Percentiles rank a stretch among this genome's conserved stretches.
These are phyloP conservation scores for Berberis thunbergii DNA, from an alignment of 164 flowering plant genomes.

Conservation along the genomic window DNA sequence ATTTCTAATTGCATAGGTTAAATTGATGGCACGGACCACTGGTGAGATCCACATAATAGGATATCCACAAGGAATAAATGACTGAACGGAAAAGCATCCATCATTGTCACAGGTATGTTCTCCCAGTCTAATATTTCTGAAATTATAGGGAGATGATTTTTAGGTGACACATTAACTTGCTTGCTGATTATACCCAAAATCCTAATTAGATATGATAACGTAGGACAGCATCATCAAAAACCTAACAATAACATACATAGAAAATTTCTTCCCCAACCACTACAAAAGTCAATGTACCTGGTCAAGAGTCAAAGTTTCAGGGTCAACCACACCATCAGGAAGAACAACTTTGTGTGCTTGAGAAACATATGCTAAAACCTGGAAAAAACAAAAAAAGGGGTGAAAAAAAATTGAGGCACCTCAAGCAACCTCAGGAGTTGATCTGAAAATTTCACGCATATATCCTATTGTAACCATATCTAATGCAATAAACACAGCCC, in stretches of 20 bases:
- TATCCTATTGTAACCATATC: no score
- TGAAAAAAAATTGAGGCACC: constrained; percentile 9
- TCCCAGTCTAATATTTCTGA: background rate
- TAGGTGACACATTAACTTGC: background rate
- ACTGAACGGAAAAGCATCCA: background rate
- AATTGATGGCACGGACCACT: no score
- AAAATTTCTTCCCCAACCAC: background rate
- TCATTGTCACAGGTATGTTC: background rate
- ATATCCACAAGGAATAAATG: no score
- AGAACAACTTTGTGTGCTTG: constrained; percentile 90
- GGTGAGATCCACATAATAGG: no score
- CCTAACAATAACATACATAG: background rate
- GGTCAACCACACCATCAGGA: constrained; percentile 65
- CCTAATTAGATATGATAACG: background rate
- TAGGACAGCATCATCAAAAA: background rate
- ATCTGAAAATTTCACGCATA: no score
- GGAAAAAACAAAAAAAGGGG: constrained; percentile 6
- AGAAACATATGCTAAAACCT: constrained; percentile 94
- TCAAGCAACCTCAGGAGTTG: background rate
- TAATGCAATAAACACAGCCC: no score
- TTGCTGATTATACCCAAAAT: background rate
- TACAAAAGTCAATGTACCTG: constrained; percentile 40
- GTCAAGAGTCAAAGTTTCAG: constrained; percentile 57
- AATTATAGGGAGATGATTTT: background rate
- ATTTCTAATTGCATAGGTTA: no score